phyloP scores from a whole-genome alignment of 192 early-diverging fungal genomes.

The Umbelopsis ramanniana region DNA sequence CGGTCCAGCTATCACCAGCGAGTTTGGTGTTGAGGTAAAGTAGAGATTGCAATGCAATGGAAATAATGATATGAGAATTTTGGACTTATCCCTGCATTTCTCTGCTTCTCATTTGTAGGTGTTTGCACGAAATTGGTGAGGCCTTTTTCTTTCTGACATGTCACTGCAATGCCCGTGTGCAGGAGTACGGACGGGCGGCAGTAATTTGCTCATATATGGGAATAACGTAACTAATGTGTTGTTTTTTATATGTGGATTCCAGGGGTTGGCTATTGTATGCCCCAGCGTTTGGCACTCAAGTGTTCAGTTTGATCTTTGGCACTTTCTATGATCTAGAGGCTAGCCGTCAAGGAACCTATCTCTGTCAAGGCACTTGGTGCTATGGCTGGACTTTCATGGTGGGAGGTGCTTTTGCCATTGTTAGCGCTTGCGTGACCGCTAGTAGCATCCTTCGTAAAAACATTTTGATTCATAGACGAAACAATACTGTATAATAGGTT shows the following conservation, averaged over 20 bases:
- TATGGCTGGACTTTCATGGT: constrained; percentile 30
- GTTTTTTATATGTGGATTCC: neutral
- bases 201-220: constrained; percentile 2
- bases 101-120: constrained; percentile 19
- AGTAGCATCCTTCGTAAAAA: constrained; percentile 11
- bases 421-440: constrained; percentile 6
- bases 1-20: constrained; percentile 35
- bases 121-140: constrained; percentile 41
- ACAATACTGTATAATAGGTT: constrained; percentile 3
- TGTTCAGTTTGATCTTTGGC: constrained; percentile 40
- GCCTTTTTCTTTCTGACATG: neutral
- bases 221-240: neutral
- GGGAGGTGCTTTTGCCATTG: constrained; percentile 1
- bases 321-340: constrained; percentile 35
- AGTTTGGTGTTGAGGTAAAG: constrained; percentile 37
- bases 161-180: neutral
- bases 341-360: constrained; percentile 25
- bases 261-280: constrained; percentile 43
- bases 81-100: neutral
- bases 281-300: constrained; percentile 39
- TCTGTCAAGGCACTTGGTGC: constrained; percentile 34
- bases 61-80: neutral
- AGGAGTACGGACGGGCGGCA: neutral
- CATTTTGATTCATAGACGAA: neutral
- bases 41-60: neutral